Percentiles rank a stretch among this genome's conserved stretches.
phyloP scores from a whole-genome alignment of 2,329 filamentous ascomycete species.

The Chaetothyriales sp. region DNA sequence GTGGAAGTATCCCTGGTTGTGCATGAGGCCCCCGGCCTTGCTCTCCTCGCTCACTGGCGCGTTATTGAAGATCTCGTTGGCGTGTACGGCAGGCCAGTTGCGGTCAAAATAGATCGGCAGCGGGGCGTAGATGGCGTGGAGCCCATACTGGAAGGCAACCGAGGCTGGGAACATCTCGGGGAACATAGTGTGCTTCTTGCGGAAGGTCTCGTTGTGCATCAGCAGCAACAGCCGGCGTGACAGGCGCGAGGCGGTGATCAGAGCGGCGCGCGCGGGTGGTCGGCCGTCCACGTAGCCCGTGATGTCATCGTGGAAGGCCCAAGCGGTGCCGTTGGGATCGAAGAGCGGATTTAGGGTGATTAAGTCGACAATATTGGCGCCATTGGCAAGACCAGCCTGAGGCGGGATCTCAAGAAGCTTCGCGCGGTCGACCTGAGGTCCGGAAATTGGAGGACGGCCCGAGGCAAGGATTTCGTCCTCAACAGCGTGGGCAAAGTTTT shows the following conservation, averaged over 20 bases:
- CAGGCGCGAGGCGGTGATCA: slow-evolving; percentile 58
- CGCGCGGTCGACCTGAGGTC: slow-evolving; percentile 10
- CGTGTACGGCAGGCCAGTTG: slow-evolving; percentile 40
- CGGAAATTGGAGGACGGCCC: slow-evolving; percentile 8
- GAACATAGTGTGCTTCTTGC: slow-evolving; percentile 58
- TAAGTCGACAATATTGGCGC: slow-evolving; percentile 53
- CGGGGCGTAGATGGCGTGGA: slow-evolving; percentile 59
- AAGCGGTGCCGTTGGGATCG: slow-evolving; percentile 55
- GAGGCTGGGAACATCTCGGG: slow-evolving; percentile 66
- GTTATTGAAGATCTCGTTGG: slow-evolving; percentile 43
- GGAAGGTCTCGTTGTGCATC: slow-evolving; percentile 63
- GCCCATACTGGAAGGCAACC: slow-evolving; percentile 58
- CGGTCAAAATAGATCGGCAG: slow-evolving; percentile 46
- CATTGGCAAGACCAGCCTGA: slow-evolving; percentile 3
- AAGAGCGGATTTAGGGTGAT: slow-evolving; percentile 69
- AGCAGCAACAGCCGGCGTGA: slow-evolving; percentile 51
- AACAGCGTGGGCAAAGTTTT: slow-evolving; percentile 7
- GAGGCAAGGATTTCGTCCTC: slow-evolving; percentile 5
- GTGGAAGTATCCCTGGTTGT: slow-evolving; percentile 22
- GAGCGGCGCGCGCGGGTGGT: slow-evolving; percentile 55
- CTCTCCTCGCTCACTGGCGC: slow-evolving; percentile 36
- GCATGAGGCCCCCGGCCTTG: slow-evolving; percentile 32
- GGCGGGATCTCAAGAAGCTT: slow-evolving; percentile 10
- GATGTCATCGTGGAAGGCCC: slow-evolving; percentile 57
- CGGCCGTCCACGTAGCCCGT: slow-evolving; percentile 52